Evolutionary conservation across 257 asterid genomes (phyloP).

Genomic region (Scutellaria baicalensis): DNA sequence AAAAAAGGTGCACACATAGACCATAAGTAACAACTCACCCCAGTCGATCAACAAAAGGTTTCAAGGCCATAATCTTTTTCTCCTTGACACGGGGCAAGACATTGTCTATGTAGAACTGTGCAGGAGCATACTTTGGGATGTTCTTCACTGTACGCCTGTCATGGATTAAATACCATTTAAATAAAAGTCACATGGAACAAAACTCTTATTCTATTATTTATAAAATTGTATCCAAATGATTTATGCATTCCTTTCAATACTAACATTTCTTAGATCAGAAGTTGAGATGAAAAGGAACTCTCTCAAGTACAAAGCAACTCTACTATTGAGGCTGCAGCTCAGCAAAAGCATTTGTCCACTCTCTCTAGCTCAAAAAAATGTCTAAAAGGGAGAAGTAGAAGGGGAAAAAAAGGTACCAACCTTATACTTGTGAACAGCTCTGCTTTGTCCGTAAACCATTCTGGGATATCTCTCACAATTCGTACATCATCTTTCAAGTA

Average conservation of each 20-base stretch:
- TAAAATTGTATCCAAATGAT: neutral
- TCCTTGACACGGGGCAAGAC: slow-evolving; percentile 92
- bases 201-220: neutral
- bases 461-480: slow-evolving; percentile 92
- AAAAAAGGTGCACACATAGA: neutral
- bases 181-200: slow-evolving; percentile 18
- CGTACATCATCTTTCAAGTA: slow-evolving; percentile 86
- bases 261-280: neutral
- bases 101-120: slow-evolving; percentile 94
- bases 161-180: slow-evolving; percentile 21
- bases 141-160: slow-evolving; percentile 92
- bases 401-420: slow-evolving; percentile 24
- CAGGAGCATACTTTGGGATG: slow-evolving; percentile 98
- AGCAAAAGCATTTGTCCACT: neutral
- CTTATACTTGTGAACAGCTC: slow-evolving; percentile 91
- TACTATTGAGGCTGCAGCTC: neutral
- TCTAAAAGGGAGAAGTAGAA: neutral
- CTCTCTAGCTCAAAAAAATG: neutral
- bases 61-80: slow-evolving; percentile 94
- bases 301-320: neutral
- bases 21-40: slow-evolving; percentile 59
- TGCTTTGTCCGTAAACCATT: slow-evolving; percentile 97
- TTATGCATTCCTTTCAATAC: neutral
- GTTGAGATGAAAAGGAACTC: neutral
- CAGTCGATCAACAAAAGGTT: slow-evolving; percentile 96